phyloP scores from a whole-genome alignment of 2,329 filamentous ascomycete species.

The Lasiodiplodia citricola region DNA sequence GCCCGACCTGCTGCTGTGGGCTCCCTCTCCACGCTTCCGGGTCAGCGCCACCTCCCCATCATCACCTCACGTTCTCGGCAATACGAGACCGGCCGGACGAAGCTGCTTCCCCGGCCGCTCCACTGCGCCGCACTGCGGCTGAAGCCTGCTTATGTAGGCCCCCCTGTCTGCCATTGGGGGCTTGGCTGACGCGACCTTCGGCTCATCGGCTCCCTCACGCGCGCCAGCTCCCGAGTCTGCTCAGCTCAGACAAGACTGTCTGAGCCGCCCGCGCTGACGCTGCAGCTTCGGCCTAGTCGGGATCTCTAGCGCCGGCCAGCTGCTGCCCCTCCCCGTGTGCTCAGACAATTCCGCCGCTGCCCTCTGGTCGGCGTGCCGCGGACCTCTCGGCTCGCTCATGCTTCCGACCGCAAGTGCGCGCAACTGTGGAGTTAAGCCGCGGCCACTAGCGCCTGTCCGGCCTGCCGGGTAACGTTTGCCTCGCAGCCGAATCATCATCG shows the following conservation, averaged over 20 bases:
- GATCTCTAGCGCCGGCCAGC: constrained; percentile 7
- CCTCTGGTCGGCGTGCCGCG: not conserved
- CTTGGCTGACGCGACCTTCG: constrained; percentile 23
- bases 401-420: not conserved
- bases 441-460: not conserved
- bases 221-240: not conserved
- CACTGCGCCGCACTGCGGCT: constrained; percentile 10
- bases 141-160: constrained; percentile 2
- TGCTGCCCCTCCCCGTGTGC: constrained; percentile 9
- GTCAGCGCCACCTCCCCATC: constrained; percentile 14
- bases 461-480: not conserved
- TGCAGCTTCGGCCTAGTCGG: not conserved
- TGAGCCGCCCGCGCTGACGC: not conserved
- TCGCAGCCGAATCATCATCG: not conserved
- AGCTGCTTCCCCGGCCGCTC: constrained; percentile 6
- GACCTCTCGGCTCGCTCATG: not conserved
- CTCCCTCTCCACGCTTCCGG: constrained; percentile 10
- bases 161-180: constrained; percentile 9
- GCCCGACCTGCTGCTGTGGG: constrained; percentile 16
- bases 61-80: not conserved
- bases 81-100: constrained; percentile 6
- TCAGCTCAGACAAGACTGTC: not conserved
- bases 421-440: not conserved
- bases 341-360: not conserved
- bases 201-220: constrained; percentile 6